These are phyloP conservation scores for Zarea fungicola DNA, from an alignment of 2,329 filamentous ascomycete species.

Conservation along the genomic window DNA sequence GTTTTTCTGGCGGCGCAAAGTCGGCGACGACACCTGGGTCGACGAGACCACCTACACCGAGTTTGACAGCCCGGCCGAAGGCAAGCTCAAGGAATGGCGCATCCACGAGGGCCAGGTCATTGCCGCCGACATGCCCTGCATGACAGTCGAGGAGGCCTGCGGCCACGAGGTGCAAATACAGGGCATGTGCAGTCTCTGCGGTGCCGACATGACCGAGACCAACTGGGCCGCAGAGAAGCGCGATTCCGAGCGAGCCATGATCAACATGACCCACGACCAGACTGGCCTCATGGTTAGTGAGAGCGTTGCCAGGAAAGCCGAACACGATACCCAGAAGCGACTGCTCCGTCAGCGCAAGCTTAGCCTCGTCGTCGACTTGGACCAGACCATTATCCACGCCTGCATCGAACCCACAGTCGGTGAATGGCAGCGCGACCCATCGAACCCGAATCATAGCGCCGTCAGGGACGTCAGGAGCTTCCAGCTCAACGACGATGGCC, in stretches of 20 bases:
- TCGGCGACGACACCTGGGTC: slow-evolving; percentile 58
- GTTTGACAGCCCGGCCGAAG: slow-evolving; percentile 81
- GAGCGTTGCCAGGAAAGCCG: slow-evolving; percentile 71
- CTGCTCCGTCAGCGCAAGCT: slow-evolving; percentile 77
- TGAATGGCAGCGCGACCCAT: slow-evolving; percentile 86
- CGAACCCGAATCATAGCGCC: slow-evolving; percentile 85
- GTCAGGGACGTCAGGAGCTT: slow-evolving; percentile 86
- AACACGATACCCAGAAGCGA: slow-evolving; percentile 80
- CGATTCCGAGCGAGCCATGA: slow-evolving; percentile 80
- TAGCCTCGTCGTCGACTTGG: slow-evolving; percentile 90
- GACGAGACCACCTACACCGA: slow-evolving; percentile 66
- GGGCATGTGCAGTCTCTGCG: slow-evolving; percentile 86
- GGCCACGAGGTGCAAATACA: slow-evolving; percentile 87
- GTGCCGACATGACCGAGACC: slow-evolving; percentile 90
- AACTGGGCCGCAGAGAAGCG: slow-evolving; percentile 76
- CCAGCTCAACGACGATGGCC: slow-evolving; percentile 81
- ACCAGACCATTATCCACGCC: slow-evolving; percentile 97
- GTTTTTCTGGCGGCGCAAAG: slow-evolving; percentile 72
- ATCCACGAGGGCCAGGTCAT: slow-evolving; percentile 64
- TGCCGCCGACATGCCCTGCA: slow-evolving; percentile 50
- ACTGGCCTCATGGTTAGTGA: slow-evolving; percentile 79
- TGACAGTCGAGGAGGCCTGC: slow-evolving; percentile 86
- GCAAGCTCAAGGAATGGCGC: slow-evolving; percentile 71
- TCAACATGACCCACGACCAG: slow-evolving; percentile 94
- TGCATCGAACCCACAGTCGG: slow-evolving; percentile 94